A percentile compares a stretch with the other conserved stretches of the same genome.
phyloP scores from a whole-genome alignment of 1,284 basidiomycete species.

The Hemileia vastatrix region DNA sequence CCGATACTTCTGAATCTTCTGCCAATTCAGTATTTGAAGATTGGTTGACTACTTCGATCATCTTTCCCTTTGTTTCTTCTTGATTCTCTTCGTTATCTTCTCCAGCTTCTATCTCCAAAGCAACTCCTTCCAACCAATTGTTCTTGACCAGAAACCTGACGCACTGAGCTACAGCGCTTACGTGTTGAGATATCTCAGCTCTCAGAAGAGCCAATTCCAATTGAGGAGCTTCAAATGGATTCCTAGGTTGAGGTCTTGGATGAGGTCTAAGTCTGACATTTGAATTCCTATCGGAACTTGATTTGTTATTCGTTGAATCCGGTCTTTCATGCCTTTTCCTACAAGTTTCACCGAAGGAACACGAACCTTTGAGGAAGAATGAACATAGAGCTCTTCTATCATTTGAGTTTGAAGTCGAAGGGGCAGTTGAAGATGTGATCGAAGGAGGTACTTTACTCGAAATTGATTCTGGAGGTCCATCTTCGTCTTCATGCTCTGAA shows the following conservation, averaged over 20 bases:
- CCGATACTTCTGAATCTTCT: neutral
- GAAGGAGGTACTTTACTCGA: neutral
- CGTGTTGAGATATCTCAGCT: slow-evolving; percentile 39
- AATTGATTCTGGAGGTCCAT: neutral
- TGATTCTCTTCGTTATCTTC: slow-evolving; percentile 2
- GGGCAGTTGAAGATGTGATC: neutral
- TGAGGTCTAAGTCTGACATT: slow-evolving; percentile 25
- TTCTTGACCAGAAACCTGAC: slow-evolving; percentile 42
- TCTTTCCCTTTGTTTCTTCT: slow-evolving; percentile 20
- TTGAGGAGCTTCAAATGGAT: slow-evolving; percentile 39
- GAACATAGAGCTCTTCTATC: slow-evolving; percentile 29
- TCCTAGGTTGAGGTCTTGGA: slow-evolving; percentile 31
- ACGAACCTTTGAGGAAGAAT: slow-evolving; percentile 32
- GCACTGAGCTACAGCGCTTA: slow-evolving; percentile 37
- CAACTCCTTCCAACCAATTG: slow-evolving; percentile 35
- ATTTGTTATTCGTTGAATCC: neutral
- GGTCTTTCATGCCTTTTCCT: slow-evolving; percentile 28
- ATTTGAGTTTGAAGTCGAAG: neutral
- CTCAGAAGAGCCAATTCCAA: slow-evolving; percentile 37
- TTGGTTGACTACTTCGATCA: slow-evolving; percentile 25
- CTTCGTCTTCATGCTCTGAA: neutral
- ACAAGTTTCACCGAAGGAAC: slow-evolving; percentile 34
- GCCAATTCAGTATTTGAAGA: neutral
- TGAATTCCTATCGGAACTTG: neutral
- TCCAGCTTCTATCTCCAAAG: slow-evolving; percentile 20